These are phyloP conservation scores for Syzygium syzygioides DNA, from an alignment of 441 rosid genomes.

Conservation along the genomic window DNA sequence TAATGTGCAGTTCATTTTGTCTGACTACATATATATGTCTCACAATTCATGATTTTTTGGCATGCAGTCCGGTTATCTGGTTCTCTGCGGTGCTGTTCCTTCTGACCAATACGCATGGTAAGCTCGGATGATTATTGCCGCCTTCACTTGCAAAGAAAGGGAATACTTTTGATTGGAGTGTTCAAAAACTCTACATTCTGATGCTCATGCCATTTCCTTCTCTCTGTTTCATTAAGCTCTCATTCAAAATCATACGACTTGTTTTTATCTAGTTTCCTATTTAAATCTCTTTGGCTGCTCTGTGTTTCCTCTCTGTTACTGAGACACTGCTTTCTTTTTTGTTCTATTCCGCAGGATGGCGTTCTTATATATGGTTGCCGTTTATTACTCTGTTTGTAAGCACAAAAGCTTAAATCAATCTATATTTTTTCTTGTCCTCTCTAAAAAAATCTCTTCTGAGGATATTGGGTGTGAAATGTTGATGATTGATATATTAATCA, in stretches of 20 bases:
- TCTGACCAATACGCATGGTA: constrained; percentile 1
- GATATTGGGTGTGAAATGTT: not conserved
- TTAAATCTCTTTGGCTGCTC: not conserved
- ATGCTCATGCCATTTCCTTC: not conserved
- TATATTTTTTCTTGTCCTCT: not conserved
- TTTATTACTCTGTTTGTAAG: constrained; percentile 8
- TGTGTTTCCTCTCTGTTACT: not conserved
- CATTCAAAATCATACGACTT: not conserved
- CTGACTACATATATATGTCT: not conserved
- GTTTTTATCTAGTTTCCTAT: not conserved
- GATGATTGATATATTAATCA: not conserved
- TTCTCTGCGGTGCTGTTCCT: not conserved
- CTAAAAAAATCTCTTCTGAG: not conserved
- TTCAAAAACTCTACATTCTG: not conserved
- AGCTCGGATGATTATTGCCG: not conserved
- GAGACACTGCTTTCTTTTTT: not conserved
- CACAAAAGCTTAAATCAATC: not conserved
- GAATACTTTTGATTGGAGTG: not conserved
- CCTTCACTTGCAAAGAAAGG: not conserved
- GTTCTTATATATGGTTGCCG: constrained; percentile 13
- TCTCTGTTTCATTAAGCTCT: not conserved
- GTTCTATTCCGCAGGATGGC: not conserved
- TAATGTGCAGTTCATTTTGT: not conserved
- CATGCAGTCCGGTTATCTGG: not conserved
- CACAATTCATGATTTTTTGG: not conserved